phyloP scores from a whole-genome alignment of 371 early-diverging fungal species.

The Apophysomyces sp. region DNA sequence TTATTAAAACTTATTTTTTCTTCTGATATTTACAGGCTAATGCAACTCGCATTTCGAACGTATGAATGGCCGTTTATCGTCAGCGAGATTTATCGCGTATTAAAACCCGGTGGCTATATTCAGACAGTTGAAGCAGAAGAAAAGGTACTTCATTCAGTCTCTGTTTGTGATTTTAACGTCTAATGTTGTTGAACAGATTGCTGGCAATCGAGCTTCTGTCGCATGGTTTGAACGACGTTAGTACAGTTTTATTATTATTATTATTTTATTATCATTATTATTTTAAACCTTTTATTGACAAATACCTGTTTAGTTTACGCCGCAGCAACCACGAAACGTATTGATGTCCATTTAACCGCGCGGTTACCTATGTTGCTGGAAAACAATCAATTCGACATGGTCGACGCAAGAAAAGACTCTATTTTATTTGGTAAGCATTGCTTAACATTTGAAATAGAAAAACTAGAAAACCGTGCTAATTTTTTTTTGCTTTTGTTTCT shows the following conservation, averaged over 20 bases:
- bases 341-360: not conserved
- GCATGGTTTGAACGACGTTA: not conserved
- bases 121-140: constrained; percentile 52
- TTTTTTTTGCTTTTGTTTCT: not conserved
- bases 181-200: not conserved
- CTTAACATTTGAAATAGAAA: no score
- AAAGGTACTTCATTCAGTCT: not conserved
- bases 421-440: not conserved
- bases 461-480: no score
- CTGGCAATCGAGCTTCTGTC: constrained; percentile 1
- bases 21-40: not conserved
- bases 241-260: not conserved
- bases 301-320: not conserved
- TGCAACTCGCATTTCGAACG: constrained; percentile 5
- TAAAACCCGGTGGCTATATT: constrained; percentile 60
- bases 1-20: constrained; percentile 2
- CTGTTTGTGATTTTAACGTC: not conserved
- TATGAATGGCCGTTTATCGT: constrained; percentile 16
- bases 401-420: not conserved
- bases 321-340: not conserved
- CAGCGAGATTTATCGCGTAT: constrained; percentile 31
- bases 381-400: not conserved
- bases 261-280: not conserved
- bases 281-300: not conserved
- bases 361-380: not conserved